Base-by-base conservation (phyloP, 106 monocot species). In the Apostasia shenzhenica region DNA sequence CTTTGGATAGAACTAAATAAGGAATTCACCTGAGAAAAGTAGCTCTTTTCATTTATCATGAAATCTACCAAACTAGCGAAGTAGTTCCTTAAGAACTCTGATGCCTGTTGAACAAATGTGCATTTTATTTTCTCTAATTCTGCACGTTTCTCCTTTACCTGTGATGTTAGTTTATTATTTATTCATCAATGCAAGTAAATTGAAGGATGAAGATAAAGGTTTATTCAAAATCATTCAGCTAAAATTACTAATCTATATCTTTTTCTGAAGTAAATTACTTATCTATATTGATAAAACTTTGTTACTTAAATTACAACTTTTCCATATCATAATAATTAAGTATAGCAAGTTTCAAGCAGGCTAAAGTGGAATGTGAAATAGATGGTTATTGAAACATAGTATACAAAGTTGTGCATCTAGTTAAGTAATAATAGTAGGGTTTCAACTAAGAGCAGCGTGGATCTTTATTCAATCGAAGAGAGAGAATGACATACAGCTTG, bases 141-240 rank as follows among this genome's bases (percentile, higher is more conserved):
- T 48, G 84, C 77, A 67, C 81, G 89, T 71, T 87, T 97, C 69
- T 97, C 92, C 75, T 81, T 97, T 41, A 97, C 86, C 91, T 91
- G 70, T 65, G 4, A 12, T 48, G 48, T 65, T n/a, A 49, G 37
- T 65, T 12, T 26, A 65, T 65, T 14, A 48, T 65, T 65, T 26
- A 50, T 8, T 37, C 65, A 48, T 65, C 6, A 14, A 7, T 3
- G 6, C 7, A 65, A n/a, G 48, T 3, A 48, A 47, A 65, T 37
- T 37, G 37, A 1, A 43, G 13, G 48, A 65, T 2, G 8, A 48
- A 14, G 14, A 48, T 7, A 64, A 48, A 47, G 12, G 48, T 44
- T 26, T 65, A 48, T 65, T 0, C 8, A 65, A 65, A 65, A 65
- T 37, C 46, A 26, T 26, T 26, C 26, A 26, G 26, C 26, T 26